phyloP scores from a whole-genome alignment of 352 stramenopile species.

The Thraustotheca clavata region DNA sequence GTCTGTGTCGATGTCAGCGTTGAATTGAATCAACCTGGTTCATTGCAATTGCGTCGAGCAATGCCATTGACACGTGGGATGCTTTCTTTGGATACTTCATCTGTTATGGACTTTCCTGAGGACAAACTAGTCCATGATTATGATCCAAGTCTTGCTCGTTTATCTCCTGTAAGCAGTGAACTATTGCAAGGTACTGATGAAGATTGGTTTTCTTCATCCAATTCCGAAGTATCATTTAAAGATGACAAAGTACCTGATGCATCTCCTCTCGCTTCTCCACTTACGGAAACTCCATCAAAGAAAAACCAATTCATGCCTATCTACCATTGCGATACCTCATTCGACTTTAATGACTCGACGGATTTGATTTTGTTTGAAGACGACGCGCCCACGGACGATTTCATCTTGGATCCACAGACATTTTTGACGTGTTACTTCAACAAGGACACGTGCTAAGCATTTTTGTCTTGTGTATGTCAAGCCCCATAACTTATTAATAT shows the following conservation, averaged over 20 bases:
- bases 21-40: conserved; percentile 22
- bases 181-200: conserved; percentile 72
- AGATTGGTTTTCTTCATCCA: conserved; percentile 59
- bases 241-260: conserved; percentile 11
- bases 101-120: conserved; percentile 75
- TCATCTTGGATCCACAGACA: conserved; percentile 79
- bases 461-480: conserved; percentile 16
- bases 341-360: conserved; percentile 9
- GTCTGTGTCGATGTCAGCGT: conserved; percentile 36
- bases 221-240: background rate
- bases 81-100: conserved; percentile 13
- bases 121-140: conserved; percentile 59
- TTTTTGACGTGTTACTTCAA: conserved; percentile 81
- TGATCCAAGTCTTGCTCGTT: conserved; percentile 41
- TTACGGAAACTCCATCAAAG: conserved; percentile 5
- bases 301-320: conserved; percentile 21
- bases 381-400: conserved; percentile 30
- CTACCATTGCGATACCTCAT: conserved; percentile 23
- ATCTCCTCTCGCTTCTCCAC: conserved; percentile 8
- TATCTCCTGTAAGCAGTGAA: conserved; percentile 70
- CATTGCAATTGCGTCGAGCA: background rate
- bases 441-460: conserved; percentile 16
- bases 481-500: conserved; percentile 24
- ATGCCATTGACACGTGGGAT: background rate
- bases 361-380: conserved; percentile 19